A percentile compares a stretch with the other conserved stretches of the same genome.
Evolutionary conservation across 306 rosid species (phyloP).

Genomic region (Quercus mongolica): DNA sequence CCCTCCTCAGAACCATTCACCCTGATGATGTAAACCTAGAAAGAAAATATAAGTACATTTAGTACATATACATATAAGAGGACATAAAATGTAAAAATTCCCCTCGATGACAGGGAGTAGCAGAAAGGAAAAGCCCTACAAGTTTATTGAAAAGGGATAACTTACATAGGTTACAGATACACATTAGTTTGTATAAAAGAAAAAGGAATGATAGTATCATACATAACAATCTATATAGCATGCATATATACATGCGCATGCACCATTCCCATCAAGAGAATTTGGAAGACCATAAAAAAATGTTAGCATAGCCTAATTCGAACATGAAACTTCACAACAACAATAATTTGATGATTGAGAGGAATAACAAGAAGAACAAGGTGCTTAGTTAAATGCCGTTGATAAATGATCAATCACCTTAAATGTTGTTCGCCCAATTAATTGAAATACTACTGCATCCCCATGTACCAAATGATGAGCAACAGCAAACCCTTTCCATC

Average conservation of each 20-base stretch:
- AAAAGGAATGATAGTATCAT: background rate
- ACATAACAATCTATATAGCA: background rate
- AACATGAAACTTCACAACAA: background rate
- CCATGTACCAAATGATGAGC: slow-evolving; percentile 79
- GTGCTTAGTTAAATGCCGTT: background rate
- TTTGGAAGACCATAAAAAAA: too few species aligned
- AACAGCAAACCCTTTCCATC: slow-evolving; percentile 78
- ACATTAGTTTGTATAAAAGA: too few species aligned
- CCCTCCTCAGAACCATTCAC: slow-evolving; percentile 36
- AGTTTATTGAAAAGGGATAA: background rate
- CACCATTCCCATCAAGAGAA: too few species aligned
- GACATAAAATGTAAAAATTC: background rate
- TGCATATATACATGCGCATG: too few species aligned
- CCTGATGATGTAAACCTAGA: slow-evolving; percentile 63
- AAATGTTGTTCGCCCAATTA: slow-evolving; percentile 49
- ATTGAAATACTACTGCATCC: slow-evolving; percentile 72
- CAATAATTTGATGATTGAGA: background rate
- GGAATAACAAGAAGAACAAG: slow-evolving; percentile 1
- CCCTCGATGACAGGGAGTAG: background rate
- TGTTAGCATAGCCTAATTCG: background rate
- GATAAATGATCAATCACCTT: slow-evolving; percentile 51
- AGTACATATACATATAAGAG: background rate
- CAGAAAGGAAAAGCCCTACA: background rate
- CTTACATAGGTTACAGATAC: background rate
- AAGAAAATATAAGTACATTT: slow-evolving; percentile 17